Evolutionary conservation across 371 early-diverging fungal species (phyloP).

Genomic region (Haplosporangium sp.): DNA sequence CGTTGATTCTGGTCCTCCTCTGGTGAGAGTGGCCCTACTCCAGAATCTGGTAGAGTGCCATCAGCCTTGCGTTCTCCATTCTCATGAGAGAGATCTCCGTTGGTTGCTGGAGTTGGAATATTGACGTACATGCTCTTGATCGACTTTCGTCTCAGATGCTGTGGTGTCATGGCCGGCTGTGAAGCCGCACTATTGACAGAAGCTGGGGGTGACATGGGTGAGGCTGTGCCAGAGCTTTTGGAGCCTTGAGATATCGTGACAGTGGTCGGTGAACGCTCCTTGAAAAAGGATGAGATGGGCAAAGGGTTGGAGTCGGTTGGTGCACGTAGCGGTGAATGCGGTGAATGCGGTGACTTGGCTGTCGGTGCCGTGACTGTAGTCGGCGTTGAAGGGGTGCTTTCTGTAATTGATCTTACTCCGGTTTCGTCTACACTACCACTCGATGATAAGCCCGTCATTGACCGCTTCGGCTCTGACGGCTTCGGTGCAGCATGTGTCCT

Average conservation of each 20-base stretch:
- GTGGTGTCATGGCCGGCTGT: slow-evolving; percentile 19
- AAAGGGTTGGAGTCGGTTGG: slow-evolving; percentile 41
- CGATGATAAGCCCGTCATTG: no score
- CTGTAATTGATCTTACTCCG: neutral
- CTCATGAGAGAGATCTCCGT: slow-evolving; percentile 6
- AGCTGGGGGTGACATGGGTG: slow-evolving; percentile 18
- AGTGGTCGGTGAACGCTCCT: slow-evolving; percentile 18
- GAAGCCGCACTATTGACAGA: slow-evolving; percentile 1
- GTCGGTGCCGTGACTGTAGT: neutral
- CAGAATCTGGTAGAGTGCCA: slow-evolving; percentile 4
- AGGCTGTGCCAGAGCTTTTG: neutral
- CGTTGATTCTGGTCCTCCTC: slow-evolving; percentile 34
- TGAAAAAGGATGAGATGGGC: slow-evolving; percentile 46
- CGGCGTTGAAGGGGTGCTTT: neutral
- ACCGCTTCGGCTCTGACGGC: no score
- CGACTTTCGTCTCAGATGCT: slow-evolving; percentile 41
- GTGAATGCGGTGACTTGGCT: neutral
- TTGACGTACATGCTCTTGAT: slow-evolving; percentile 55
- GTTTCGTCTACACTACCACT: neutral
- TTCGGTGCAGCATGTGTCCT: slow-evolving; percentile 11
- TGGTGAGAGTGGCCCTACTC: slow-evolving; percentile 2
- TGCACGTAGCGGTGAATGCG: neutral
- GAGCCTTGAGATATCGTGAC: slow-evolving; percentile 7
- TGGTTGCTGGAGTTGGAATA: slow-evolving; percentile 26
- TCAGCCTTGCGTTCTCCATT: slow-evolving; percentile 11